phyloP scores from a whole-genome alignment of 2,329 filamentous ascomycete species.

The Exophiala mesophila region DNA sequence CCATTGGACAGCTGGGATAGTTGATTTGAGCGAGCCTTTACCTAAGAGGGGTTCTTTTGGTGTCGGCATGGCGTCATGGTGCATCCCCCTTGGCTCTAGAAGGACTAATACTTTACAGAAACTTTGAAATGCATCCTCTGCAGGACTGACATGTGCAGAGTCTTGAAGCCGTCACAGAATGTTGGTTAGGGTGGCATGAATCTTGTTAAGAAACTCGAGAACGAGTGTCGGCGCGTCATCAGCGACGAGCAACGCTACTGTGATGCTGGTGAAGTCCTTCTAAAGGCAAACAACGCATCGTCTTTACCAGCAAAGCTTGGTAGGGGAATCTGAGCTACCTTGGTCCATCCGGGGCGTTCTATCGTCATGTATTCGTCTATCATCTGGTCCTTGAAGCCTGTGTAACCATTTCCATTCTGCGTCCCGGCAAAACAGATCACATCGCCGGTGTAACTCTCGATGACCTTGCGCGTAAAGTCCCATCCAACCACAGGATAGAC shows the following conservation, averaged over 20 bases:
- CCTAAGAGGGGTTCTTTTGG: not conserved
- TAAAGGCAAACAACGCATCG: conserved; percentile 66
- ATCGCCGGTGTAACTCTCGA: conserved; percentile 59
- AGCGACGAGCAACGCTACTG: too few species aligned
- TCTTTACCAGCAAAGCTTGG: conserved; percentile 74
- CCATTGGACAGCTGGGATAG: not conserved
- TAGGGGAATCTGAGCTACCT: conserved; percentile 60
- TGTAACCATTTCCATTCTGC: conserved; percentile 70
- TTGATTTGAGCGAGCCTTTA: not conserved
- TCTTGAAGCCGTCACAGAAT: too few species aligned
- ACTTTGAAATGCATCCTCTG: too few species aligned
- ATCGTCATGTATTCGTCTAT: conserved; percentile 63
- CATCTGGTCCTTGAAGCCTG: conserved; percentile 58
- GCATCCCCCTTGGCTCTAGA: not conserved
- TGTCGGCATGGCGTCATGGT: not conserved
- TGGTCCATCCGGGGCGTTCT: conserved; percentile 51
- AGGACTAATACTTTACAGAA: too few species aligned
- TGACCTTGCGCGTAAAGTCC: conserved; percentile 60
- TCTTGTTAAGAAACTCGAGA: too few species aligned
- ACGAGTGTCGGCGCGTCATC: too few species aligned
- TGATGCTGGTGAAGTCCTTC: not conserved
- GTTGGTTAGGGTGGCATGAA: too few species aligned
- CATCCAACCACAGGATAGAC: conserved; percentile 67
- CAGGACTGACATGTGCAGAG: too few species aligned
- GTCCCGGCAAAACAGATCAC: conserved; percentile 68